Evolutionary conservation across 78 protist species (phyloP), one percentile per base, ranked within the genome.

Genomic region (Dictyostelium firmibasis): DNA sequence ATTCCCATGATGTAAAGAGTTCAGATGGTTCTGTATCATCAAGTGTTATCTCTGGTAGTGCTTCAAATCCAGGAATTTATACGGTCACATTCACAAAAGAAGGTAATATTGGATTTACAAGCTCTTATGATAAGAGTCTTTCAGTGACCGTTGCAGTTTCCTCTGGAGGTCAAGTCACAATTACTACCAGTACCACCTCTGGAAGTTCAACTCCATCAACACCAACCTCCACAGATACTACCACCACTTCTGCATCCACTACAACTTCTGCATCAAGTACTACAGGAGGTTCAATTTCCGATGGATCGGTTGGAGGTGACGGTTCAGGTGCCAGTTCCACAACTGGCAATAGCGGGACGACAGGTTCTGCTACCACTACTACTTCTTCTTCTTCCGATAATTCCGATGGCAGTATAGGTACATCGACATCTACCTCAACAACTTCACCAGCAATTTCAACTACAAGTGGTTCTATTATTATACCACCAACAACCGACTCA

Each of bases 11-110:
- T 27, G 81, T 88, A n/a, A 25, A 38, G 18, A 38, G 70, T 41
- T 41, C 85, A 3, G 93, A 88, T 79, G 93, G 93, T 25, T 36
- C 72, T 8, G 50, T 88, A 8, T 16, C 43, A 10, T 77, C 83
- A 5, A 8, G 41, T 27, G n/a, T 7, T 0, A 33, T 88, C 31
- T 79, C 86, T 13, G 93, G 93, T 11, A 29, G 79, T 31, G 50
- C 41, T 44, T 5, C 53, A 6, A 38, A n/a, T 25, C 93, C 93
- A 3, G 93, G 86, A n/a, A 64, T 41, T 3, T 88, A 60, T 44
- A 35, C 25, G 4, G 31, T 79, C 1, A 76, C 57, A 25, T 13
- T 79, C 7, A n/a, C 70, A 5, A 43, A 53, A 13, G 36, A 53
- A 2, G 81, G 81, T 23, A 67, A 6, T 60, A 9, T 79, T 2